Evolutionary conservation across 2,329 filamentous ascomycete genomes (phyloP).

Genomic region (Colletotrichum sp.): DNA sequence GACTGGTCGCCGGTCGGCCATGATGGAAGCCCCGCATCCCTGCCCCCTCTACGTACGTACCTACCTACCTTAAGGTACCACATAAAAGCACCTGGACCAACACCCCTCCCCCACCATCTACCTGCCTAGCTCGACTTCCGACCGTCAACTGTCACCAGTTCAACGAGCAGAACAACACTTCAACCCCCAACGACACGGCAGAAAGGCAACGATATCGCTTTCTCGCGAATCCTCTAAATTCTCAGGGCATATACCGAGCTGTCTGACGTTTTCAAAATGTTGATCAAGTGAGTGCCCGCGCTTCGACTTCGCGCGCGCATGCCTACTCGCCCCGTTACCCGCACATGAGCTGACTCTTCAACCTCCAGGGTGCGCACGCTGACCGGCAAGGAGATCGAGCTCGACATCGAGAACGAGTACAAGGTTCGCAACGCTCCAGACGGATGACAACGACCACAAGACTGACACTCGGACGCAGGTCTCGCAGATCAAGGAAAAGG

Average conservation of each 20-base stretch:
- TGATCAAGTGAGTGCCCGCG: slow-evolving; percentile 54
- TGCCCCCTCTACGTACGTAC: not conserved
- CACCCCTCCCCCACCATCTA: slow-evolving; percentile 17
- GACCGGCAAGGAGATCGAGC: slow-evolving; percentile 98
- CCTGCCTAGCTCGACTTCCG: not conserved
- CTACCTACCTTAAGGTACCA: not conserved
- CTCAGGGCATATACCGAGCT: not conserved
- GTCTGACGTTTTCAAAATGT: slow-evolving; percentile 34
- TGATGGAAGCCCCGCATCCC: not conserved
- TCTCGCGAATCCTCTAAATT: not conserved
- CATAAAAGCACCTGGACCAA: not conserved
- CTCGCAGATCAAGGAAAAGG: slow-evolving; percentile 95
- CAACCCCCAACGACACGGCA: not conserved
- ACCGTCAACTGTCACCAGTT: not conserved
- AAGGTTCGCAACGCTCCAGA: slow-evolving; percentile 62
- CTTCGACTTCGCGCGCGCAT: not conserved
- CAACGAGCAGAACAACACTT: not conserved
- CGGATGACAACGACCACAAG: not conserved
- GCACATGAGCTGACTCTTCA: not conserved
- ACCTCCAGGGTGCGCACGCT: slow-evolving; percentile 85
- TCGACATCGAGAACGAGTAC: slow-evolving; percentile 94
- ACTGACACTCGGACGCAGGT: slow-evolving; percentile 60
- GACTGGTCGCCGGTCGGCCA: not conserved
- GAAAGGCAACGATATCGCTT: not conserved
- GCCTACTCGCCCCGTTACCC: not conserved